Evolutionary conservation across 2,329 filamentous ascomycete genomes (phyloP), one percentile per base, ranked within the genome.

Genomic region (Spiromastix sp.): DNA sequence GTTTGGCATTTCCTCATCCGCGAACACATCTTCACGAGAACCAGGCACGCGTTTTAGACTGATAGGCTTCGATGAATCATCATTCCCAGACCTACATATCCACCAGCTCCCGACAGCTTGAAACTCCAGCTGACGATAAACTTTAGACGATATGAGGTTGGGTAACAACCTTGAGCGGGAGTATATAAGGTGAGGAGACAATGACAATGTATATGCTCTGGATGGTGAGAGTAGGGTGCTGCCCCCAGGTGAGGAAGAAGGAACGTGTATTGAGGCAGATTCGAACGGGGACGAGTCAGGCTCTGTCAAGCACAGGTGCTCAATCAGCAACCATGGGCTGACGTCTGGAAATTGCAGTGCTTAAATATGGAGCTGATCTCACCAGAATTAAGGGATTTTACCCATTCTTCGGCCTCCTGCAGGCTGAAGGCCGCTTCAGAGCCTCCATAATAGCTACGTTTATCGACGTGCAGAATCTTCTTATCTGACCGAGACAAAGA

Each of bases 41-140:
- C 83, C 87, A 1, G 91, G 89, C 33, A 96, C 82, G 38, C 81
- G 81, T 34, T 71, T 66, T 22, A 94, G 63, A 6, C 47, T 48
- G 17, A 45, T 47, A 9, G 60, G 49, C 26, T 47, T 24, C 12
- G 39, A 37, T 5, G 42, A 32, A 19, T 28, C 22, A n/a, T 28
- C 30, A 13, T 41, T 38, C 18, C 34, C 37, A 19, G 36, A 37
- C 25, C 47, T 47, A 52, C 79, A 79, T 37, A 95, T 76, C 72
- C 82, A 95, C 75, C 89, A 96, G 38, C 83, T 89, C 17, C 89
- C 89, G 17, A 96, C 84, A 18, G 89, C 85, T 42, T 91, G 74
- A 48, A 96, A 96, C 54, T 96, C 89, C 30, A 98, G 72, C 61
- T 95, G 87, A 15, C 80, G 76, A 52, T 89, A 89, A 9, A 86